phyloP scores from a whole-genome alignment of 2,329 filamentous ascomycete genomes.

The Cercospora beticola region DNA sequence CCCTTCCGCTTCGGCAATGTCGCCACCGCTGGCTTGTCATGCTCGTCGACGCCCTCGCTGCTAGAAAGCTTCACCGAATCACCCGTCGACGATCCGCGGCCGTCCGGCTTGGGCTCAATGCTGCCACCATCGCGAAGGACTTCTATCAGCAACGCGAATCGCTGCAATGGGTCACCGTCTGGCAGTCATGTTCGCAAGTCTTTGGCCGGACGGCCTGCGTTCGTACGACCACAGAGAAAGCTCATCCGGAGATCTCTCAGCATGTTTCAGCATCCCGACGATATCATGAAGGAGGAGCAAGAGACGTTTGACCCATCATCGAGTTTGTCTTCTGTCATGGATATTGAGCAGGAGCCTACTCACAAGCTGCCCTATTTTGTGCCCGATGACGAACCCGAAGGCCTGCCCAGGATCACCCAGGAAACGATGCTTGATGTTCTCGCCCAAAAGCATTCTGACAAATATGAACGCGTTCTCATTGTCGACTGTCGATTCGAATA shows the following conservation, averaged over 20 bases:
- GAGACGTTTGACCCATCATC: slow-evolving; percentile 53
- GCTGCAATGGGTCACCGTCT: slow-evolving; percentile 73
- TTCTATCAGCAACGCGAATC: slow-evolving; percentile 60
- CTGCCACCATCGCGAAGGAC: slow-evolving; percentile 65
- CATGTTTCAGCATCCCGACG: slow-evolving; percentile 94
- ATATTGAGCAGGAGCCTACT: slow-evolving; percentile 73
- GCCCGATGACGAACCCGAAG: slow-evolving; percentile 75
- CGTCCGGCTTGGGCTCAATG: slow-evolving; percentile 54
- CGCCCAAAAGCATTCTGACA: slow-evolving; percentile 74
- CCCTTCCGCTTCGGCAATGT: slow-evolving; percentile 72
- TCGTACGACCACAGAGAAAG: slow-evolving; percentile 72
- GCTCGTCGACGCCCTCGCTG: slow-evolving; percentile 64
- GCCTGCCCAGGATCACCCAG: slow-evolving; percentile 81
- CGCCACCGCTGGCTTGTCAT: slow-evolving; percentile 34
- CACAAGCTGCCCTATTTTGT: slow-evolving; percentile 81
- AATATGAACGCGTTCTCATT: slow-evolving; percentile 79
- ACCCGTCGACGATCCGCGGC: slow-evolving; percentile 68
- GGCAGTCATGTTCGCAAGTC: slow-evolving; percentile 68
- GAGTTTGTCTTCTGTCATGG: slow-evolving; percentile 71
- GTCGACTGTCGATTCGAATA: slow-evolving; percentile 99
- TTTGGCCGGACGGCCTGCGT: slow-evolving; percentile 52
- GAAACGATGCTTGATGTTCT: slow-evolving; percentile 82
- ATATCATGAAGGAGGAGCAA: slow-evolving; percentile 79
- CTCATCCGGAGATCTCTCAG: slow-evolving; percentile 89
- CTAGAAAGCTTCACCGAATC: slow-evolving; percentile 81